Conservation (phyloP, 768 basidiomycete genomes). For the Coprinellus micaceus region DNA sequence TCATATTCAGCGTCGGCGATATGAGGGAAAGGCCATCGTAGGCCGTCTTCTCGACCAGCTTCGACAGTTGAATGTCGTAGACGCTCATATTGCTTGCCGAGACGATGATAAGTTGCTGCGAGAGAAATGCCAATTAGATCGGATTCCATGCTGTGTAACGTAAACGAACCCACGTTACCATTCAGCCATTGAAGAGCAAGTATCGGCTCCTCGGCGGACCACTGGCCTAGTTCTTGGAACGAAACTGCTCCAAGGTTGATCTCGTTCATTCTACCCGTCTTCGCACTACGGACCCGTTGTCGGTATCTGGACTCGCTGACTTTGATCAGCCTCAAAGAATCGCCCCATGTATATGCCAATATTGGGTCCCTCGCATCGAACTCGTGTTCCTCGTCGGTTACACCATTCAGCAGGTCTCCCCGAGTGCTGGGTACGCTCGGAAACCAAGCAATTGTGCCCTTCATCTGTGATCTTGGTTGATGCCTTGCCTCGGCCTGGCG, state of each 20-base stretch:
- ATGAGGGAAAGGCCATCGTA: slow-evolving; percentile 57
- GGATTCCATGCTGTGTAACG: neutral
- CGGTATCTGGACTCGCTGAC: slow-evolving; percentile 58
- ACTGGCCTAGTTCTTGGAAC: slow-evolving; percentile 58
- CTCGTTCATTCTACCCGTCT: slow-evolving; percentile 56
- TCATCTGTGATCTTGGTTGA: slow-evolving; percentile 39
- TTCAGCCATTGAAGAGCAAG: slow-evolving; percentile 87
- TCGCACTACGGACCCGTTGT: slow-evolving; percentile 46
- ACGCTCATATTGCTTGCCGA: slow-evolving; percentile 61
- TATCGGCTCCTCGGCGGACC: slow-evolving; percentile 59
- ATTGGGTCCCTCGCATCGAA: slow-evolving; percentile 47
- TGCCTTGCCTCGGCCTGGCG: slow-evolving; percentile 49
- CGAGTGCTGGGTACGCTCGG: slow-evolving; percentile 48
- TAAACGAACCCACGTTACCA: slow-evolving; percentile 64
- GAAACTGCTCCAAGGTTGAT: slow-evolving; percentile 63
- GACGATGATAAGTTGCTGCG: slow-evolving; percentile 68
- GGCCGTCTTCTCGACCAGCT: slow-evolving; percentile 57
- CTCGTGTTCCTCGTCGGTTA: slow-evolving; percentile 6
- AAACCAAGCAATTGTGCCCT: slow-evolving; percentile 78
- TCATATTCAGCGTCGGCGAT: slow-evolving; percentile 48
- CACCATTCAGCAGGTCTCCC: slow-evolving; percentile 15
- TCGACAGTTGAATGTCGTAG: slow-evolving; percentile 56
- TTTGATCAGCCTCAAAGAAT: slow-evolving; percentile 56
- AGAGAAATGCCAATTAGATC: slow-evolving; percentile 7
- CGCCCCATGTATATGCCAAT: slow-evolving; percentile 86